A percentile compares a stretch with the other conserved stretches of the same genome.
These are phyloP conservation scores for Eucalyptus paniculata DNA, from an alignment of 345 rosid species.

Conservation along the genomic window DNA sequence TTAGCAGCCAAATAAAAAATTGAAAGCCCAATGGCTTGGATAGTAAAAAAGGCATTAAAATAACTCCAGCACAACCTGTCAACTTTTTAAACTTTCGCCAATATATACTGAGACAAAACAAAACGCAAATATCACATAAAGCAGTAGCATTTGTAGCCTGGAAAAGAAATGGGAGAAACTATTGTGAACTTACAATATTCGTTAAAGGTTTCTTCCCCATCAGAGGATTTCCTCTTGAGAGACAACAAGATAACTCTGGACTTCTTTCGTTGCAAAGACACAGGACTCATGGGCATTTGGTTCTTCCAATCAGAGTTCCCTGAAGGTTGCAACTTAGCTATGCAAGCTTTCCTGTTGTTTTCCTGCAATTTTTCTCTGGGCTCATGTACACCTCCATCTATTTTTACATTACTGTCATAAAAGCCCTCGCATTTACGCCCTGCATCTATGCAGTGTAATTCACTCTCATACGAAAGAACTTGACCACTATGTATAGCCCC, in stretches of 20 bases:
- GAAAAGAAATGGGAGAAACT: neutral
- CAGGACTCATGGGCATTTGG: neutral
- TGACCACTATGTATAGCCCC: slow-evolving; percentile 25
- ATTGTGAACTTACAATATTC: slow-evolving; percentile 25
- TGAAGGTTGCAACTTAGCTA: neutral
- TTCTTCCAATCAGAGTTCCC: neutral
- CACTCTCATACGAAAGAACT: slow-evolving; percentile 35
- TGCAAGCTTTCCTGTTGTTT: neutral
- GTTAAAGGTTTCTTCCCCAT: slow-evolving; percentile 30
- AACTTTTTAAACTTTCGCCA: neutral
- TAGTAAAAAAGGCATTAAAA: neutral
- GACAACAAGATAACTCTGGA: slow-evolving; percentile 47
- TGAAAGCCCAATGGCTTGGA: neutral
- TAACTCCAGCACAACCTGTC: neutral
- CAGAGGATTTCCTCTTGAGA: slow-evolving; percentile 51
- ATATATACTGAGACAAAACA: neutral
- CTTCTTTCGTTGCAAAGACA: neutral
- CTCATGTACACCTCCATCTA: slow-evolving; percentile 28
- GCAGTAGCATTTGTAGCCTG: neutral
- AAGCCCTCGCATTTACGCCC: slow-evolving; percentile 40
- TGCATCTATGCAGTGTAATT: slow-evolving; percentile 30
- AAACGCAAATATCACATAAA: neutral
- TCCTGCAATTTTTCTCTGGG: slow-evolving; percentile 17
- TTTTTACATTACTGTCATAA: slow-evolving; percentile 45
- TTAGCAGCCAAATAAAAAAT: neutral